Evolutionary conservation across 2,329 filamentous ascomycete genomes (phyloP), one percentile per base, ranked within the genome.

Genomic region (Xylaria sp.): DNA sequence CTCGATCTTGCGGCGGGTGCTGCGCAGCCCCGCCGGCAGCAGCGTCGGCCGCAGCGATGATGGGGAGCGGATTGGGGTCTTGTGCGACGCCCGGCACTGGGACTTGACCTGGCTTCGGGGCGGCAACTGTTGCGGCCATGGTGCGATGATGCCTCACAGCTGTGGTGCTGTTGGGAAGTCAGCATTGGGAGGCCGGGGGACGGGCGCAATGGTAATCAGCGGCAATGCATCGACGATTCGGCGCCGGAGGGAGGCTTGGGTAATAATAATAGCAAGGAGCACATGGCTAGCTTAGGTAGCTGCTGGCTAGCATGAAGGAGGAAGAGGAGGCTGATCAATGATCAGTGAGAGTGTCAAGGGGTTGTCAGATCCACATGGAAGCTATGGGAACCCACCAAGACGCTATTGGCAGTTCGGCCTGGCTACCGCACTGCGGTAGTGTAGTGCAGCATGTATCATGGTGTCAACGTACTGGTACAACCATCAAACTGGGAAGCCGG

Each of bases 111-210:
- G 70, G 73, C 41, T 74, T 76, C 7, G 69, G 61, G 44, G 78
- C 78, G 44, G 78, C 78, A 57, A 80, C 77, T 56, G 76, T 80
- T 20, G 78, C 78, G 62, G 78, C 78, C 78, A 79, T 79, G 37
- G 61, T 73, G 50, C 65, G 71, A 59, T 59, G 60, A 61, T 64
- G 60, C 28, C 65, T 64, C 55, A 65, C 59, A 56, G 58, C 41
- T 51, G 39, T 65, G 58, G 48, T 63, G 66, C 63, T 69, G 61
- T 66, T 39, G 55, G 58, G 25, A 64, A 34, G 67, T 69, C 69
- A 69, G 71, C 71, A 71, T 69, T 63, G 69, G 57, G 64, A 70
- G 58, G 55, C 59, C 57, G 59, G 62, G 52, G 52, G 37, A 59
- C 48, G 51, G 20, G 57, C 62, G 69, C 66, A 67, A 66, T 62